Conservation (phyloP, 108 stramenopile species). For the Skeletonema potamos region DNA sequence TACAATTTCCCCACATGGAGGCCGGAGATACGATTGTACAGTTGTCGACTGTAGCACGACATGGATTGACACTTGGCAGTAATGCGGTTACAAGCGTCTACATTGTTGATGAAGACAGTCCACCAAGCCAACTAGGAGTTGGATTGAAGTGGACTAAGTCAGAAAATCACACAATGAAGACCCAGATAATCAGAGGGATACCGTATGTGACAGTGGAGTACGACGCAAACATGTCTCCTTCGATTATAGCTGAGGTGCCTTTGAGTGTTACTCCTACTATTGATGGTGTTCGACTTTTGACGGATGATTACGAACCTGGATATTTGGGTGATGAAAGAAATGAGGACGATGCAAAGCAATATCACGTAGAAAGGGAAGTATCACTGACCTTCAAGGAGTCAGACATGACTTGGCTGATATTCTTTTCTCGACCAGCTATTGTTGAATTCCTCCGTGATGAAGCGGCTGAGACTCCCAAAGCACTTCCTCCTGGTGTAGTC, state of each 20-base stretch:
- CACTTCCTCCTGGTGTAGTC: conserved; percentile 50
- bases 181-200: conserved; percentile 84
- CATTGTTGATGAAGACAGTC: conserved; percentile 27
- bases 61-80: conserved; percentile 71
- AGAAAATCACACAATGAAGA: conserved; percentile 51
- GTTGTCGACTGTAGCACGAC: conserved; percentile 51
- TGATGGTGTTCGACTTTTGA: not conserved
- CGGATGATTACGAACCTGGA: conserved; percentile 26
- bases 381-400: conserved; percentile 66
- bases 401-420: conserved; percentile 91
- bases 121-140: conserved; percentile 60
- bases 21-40: conserved; percentile 59
- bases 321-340: conserved; percentile 18
- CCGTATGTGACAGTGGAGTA: conserved; percentile 89
- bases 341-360: conserved; percentile 5
- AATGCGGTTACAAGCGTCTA: conserved; percentile 32
- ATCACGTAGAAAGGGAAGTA: conserved; percentile 57
- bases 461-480: conserved; percentile 31
- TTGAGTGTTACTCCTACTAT: conserved; percentile 11
- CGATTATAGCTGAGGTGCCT: conserved; percentile 19
- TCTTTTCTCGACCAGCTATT: conserved; percentile 79
- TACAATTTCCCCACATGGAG: conserved; percentile 55
- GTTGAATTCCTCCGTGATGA: conserved; percentile 47
- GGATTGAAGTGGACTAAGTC: conserved; percentile 58
- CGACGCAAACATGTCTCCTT: conserved; percentile 37